Percentiles rank a stretch among this genome's conserved stretches.
phyloP scores from a whole-genome alignment of 495 filamentous ascomycete species.

The Neurospora terricola region DNA sequence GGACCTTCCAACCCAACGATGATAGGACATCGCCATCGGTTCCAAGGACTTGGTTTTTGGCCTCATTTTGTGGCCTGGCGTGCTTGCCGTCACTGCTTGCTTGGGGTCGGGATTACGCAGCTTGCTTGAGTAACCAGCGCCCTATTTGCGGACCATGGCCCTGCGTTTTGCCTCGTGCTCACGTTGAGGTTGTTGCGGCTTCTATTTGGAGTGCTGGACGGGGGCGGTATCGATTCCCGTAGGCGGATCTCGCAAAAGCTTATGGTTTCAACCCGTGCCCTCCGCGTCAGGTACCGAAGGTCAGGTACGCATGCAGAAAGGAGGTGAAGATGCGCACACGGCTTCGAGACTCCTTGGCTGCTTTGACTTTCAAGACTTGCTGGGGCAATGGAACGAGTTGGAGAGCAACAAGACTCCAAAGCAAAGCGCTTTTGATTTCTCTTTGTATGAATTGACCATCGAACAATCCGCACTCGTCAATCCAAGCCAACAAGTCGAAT shows the following conservation, averaged over 20 bases:
- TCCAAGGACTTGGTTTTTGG: not conserved
- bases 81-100: not conserved
- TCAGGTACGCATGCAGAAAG: not conserved
- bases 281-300: not conserved
- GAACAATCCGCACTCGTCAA: not conserved
- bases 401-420: not conserved
- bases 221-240: not conserved
- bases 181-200: not conserved
- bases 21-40: not conserved
- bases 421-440: not conserved
- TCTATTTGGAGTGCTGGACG: not conserved
- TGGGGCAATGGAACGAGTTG: not conserved
- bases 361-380: not conserved
- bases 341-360: not conserved
- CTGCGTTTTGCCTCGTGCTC: not conserved
- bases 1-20: not conserved
- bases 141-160: not conserved
- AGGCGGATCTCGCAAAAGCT: not conserved
- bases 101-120: not conserved
- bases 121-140: not conserved
- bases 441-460: not conserved
- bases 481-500: not conserved
- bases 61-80: not conserved
- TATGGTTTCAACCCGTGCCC: not conserved
- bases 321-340: not conserved